A percentile compares a stretch with the other conserved stretches of the same genome.
phyloP scores from a whole-genome alignment of 768 basidiomycete genomes.

The Boletus insuetus region DNA sequence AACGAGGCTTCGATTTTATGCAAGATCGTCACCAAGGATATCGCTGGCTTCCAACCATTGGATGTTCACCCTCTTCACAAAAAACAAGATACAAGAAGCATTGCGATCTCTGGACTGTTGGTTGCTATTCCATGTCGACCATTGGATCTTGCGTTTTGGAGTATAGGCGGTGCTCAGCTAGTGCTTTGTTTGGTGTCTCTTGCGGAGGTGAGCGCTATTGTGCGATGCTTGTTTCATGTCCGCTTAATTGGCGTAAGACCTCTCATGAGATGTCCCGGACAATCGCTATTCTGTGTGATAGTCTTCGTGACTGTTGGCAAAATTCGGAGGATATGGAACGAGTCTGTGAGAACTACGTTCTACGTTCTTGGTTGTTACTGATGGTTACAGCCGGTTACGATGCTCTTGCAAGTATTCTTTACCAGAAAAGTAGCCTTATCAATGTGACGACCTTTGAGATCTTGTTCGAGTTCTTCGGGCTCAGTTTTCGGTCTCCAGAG shows the following conservation, averaged over 20 bases:
- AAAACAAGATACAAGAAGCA: background rate
- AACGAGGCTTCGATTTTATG: conserved; percentile 41
- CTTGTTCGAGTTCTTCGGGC: conserved; percentile 81
- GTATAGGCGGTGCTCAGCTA: conserved; percentile 78
- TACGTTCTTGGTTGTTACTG: conserved; percentile 1
- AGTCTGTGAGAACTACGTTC: conserved; percentile 54
- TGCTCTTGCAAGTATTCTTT: conserved; percentile 70
- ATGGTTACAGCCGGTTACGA: conserved; percentile 77
- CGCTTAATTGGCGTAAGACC: conserved; percentile 42
- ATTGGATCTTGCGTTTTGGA: conserved; percentile 76
- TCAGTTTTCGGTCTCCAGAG: conserved; percentile 82
- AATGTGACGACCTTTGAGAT: conserved; percentile 81
- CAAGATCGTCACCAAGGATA: conserved; percentile 33
- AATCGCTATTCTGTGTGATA: conserved; percentile 70
- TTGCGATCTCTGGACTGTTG: conserved; percentile 47
- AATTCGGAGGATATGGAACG: conserved; percentile 95
- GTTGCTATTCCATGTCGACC: conserved; percentile 57
- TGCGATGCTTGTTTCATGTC: background rate
- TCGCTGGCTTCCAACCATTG: conserved; percentile 12
- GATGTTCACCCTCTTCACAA: background rate
- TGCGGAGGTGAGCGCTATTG: conserved; percentile 51
- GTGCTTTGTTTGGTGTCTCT: conserved; percentile 72
- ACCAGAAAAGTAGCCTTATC: conserved; percentile 68
- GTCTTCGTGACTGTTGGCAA: conserved; percentile 82
- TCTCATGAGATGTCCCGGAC: conserved; percentile 75